Percentiles rank a stretch among this genome's conserved stretches.
phyloP scores from a whole-genome alignment of 208 protist species.

The Zelonia costaricensis region DNA sequence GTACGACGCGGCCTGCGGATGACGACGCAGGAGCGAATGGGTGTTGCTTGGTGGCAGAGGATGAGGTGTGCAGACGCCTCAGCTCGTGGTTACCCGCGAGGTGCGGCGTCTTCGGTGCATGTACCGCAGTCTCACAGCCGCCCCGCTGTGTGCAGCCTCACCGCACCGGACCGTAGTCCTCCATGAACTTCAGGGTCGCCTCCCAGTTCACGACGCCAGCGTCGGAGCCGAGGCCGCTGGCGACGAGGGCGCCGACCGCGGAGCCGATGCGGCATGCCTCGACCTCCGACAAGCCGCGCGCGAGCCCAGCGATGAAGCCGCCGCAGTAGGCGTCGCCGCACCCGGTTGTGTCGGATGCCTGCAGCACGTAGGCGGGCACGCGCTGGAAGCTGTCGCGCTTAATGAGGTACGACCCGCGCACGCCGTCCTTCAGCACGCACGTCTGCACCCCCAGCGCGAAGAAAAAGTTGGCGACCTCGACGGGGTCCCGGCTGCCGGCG shows the following conservation, averaged over 20 bases:
- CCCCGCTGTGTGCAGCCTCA: neutral
- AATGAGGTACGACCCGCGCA: constrained; percentile 18
- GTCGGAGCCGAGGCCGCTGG: constrained; percentile 28
- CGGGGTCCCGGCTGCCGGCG: constrained; percentile 1
- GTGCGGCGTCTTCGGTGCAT: too few species aligned
- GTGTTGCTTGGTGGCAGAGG: too few species aligned
- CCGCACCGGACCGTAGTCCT: constrained; percentile 5
- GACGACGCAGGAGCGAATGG: too few species aligned
- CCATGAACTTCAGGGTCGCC: neutral
- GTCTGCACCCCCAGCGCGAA: constrained; percentile 14
- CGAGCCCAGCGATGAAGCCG: constrained; percentile 22
- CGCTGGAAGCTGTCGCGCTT: constrained; percentile 24
- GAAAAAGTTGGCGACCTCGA: constrained; percentile 21
- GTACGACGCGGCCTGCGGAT: too few species aligned
- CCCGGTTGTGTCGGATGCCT: constrained; percentile 25
- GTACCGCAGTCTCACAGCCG: too few species aligned
- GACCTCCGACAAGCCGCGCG: constrained; percentile 15
- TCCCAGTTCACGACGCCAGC: constrained; percentile 26
- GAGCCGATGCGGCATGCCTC: constrained; percentile 18
- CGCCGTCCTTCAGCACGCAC: constrained; percentile 23
- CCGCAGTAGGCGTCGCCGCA: constrained; percentile 25
- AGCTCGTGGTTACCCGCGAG: too few species aligned
- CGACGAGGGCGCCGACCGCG: constrained; percentile 19
- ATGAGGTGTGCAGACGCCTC: too few species aligned
- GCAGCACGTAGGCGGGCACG: constrained; percentile 19